Conservation (phyloP, 2,329 filamentous ascomycete species). For the Colletotrichum aenigma region DNA sequence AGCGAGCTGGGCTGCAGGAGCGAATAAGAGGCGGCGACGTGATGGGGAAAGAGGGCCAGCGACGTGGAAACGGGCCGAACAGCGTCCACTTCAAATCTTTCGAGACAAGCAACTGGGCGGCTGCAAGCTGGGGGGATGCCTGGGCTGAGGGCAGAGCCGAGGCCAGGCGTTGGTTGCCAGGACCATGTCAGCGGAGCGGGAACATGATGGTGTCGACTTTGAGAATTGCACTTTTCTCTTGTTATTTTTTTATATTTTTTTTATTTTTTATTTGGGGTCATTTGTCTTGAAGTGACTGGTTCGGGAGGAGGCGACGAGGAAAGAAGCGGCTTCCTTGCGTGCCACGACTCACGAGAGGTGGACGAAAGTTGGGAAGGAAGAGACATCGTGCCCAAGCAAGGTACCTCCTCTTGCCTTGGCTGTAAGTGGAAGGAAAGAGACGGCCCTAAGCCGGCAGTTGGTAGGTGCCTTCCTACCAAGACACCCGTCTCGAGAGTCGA, state of each 20-base stretch:
- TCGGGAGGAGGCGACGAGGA: neutral
- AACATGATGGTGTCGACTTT: neutral
- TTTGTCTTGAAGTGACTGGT: neutral
- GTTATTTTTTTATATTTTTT: neutral
- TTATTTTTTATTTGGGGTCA: too few relatives aligned
- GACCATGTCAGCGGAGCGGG: neutral
- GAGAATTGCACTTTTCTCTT: neutral
- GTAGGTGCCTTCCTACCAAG: neutral
- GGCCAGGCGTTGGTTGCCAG: neutral
- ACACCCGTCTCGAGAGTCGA: neutral
- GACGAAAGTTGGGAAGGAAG: neutral
- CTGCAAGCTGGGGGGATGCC: neutral
- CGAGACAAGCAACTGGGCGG: neutral
- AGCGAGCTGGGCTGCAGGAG: neutral
- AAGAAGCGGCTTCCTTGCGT: neutral
- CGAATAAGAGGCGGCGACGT: neutral
- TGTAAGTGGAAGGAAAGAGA: neutral
- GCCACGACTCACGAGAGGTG: neutral
- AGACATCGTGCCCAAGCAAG: neutral
- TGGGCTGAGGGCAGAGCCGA: neutral
- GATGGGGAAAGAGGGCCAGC: neutral
- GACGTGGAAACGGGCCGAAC: slow-evolving; percentile 15
- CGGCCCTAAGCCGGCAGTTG: neutral
- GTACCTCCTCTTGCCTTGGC: neutral
- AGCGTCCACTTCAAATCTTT: neutral